These are phyloP conservation scores for Hypoxylon sp. DNA, from an alignment of 2,329 filamentous ascomycete species.

Conservation along the genomic window DNA sequence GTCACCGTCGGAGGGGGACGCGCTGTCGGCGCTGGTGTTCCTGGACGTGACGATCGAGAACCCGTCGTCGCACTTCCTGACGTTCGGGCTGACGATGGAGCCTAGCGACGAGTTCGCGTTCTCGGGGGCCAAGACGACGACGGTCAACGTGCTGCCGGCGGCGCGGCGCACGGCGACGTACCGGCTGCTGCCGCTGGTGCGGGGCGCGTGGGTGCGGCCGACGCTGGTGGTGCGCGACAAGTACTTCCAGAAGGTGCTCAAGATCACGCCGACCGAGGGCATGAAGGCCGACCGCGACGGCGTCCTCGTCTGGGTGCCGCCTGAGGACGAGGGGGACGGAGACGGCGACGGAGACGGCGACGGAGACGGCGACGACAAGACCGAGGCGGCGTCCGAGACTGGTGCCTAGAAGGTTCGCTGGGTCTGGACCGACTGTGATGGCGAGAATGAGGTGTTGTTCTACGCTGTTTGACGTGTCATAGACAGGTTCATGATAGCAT, in stretches of 20 bases:
- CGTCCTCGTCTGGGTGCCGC: conserved; percentile 68
- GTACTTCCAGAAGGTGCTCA: conserved; percentile 91
- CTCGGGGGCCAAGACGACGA: conserved; percentile 82
- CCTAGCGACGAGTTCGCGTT: conserved; percentile 93
- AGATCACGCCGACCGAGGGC: conserved; percentile 79
- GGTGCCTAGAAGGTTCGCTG: conserved; percentile 1
- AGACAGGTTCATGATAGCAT: conserved; percentile 2
- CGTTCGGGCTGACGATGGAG: conserved; percentile 92
- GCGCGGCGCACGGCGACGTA: conserved; percentile 79
- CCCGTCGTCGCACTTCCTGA: conserved; percentile 91
- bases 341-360: not conserved
- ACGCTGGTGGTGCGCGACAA: conserved; percentile 82
- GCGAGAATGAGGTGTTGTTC: not conserved
- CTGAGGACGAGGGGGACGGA: conserved; percentile 46
- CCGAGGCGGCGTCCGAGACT: not conserved
- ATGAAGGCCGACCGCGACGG: conserved; percentile 72
- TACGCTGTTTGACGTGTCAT: conserved; percentile 7
- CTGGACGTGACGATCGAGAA: conserved; percentile 81
- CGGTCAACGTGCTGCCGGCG: conserved; percentile 82
- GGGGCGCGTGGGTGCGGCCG: conserved; percentile 74
- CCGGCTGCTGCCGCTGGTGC: conserved; percentile 72
- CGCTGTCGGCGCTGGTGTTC: conserved; percentile 50
- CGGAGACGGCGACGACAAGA: not conserved
- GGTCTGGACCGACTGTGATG: not conserved
- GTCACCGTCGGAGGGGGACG: conserved; percentile 47